A percentile compares a stretch with the other conserved stretches of the same genome.
Conservation (phyloP, 2,329 filamentous ascomycete species). For the Xylogone sp. region DNA sequence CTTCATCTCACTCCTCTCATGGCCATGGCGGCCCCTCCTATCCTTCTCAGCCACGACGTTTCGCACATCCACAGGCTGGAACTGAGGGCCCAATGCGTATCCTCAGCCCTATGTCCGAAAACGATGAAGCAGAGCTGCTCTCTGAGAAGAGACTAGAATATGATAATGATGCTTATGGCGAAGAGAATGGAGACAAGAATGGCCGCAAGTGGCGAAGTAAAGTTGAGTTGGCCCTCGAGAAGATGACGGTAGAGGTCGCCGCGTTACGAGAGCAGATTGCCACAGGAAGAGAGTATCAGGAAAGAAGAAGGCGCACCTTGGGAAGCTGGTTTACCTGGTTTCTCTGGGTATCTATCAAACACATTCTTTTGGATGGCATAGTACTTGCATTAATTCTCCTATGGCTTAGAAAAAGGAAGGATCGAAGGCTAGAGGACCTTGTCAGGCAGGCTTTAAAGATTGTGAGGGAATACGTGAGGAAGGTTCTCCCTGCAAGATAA, state of each 20-base stretch:
- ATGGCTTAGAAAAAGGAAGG: constrained; percentile 69
- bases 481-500: constrained; percentile 48
- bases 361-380: constrained; percentile 68
- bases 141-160: constrained; percentile 38
- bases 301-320: constrained; percentile 59
- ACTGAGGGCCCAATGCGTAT: constrained; percentile 61
- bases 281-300: constrained; percentile 66
- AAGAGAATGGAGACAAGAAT: constrained; percentile 36
- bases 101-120: constrained; percentile 82
- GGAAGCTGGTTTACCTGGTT: constrained; percentile 69
- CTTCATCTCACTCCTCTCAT: constrained; percentile 56
- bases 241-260: constrained; percentile 88
- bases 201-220: constrained; percentile 70
- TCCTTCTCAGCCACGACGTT: constrained; percentile 32
- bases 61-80: constrained; percentile 43
- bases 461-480: constrained; percentile 55
- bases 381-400: constrained; percentile 62
- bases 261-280: constrained; percentile 89
- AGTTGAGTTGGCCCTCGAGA: constrained; percentile 81
- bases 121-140: constrained; percentile 62
- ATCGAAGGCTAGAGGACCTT: constrained; percentile 69
- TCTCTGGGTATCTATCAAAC: constrained; percentile 66
- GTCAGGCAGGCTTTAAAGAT: constrained; percentile 60
- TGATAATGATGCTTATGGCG: constrained; percentile 38
- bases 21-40: constrained; percentile 32